Percentiles rank a stretch among this genome's conserved stretches.
These are phyloP conservation scores for Bacidia rubella DNA, from an alignment of 495 filamentous ascomycete genomes.

Conservation along the genomic window DNA sequence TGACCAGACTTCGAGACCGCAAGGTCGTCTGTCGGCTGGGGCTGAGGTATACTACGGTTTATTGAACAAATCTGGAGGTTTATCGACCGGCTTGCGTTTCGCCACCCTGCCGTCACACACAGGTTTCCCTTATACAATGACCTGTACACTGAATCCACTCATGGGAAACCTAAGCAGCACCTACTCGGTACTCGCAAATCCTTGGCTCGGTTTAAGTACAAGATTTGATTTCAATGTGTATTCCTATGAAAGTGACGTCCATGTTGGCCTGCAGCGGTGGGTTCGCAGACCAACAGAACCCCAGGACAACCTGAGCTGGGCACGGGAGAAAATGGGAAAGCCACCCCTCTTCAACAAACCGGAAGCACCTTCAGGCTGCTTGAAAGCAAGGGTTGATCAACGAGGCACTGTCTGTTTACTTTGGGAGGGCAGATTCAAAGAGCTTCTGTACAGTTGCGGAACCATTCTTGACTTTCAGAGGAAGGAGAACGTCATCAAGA, in stretches of 20 bases:
- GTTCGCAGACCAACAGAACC: slow-evolving; percentile 36
- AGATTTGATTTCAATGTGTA: slow-evolving; percentile 96
- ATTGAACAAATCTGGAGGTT: slow-evolving; percentile 78
- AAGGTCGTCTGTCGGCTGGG: slow-evolving; percentile 63
- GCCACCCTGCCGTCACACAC: slow-evolving; percentile 79
- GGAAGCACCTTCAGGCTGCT: slow-evolving; percentile 65
- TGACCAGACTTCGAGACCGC: slow-evolving; percentile 32
- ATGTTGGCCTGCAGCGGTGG: slow-evolving; percentile 86
- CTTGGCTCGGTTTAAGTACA: slow-evolving; percentile 69
- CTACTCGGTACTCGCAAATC: slow-evolving; percentile 77
- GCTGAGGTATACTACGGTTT: slow-evolving; percentile 91
- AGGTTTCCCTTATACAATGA: slow-evolving; percentile 82
- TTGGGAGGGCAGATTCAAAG: slow-evolving; percentile 91
- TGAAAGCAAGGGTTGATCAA: slow-evolving; percentile 81
- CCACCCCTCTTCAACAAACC: not conserved
- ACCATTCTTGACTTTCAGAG: slow-evolving; percentile 62
- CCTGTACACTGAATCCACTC: slow-evolving; percentile 76
- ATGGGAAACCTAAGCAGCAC: slow-evolving; percentile 84
- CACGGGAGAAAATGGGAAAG: slow-evolving; percentile 7
- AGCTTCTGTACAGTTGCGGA: slow-evolving; percentile 81
- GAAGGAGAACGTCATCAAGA: slow-evolving; percentile 53
- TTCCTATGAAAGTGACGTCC: slow-evolving; percentile 90
- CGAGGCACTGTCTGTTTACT: slow-evolving; percentile 69
- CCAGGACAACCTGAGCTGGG: slow-evolving; percentile 27
- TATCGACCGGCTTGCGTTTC: slow-evolving; percentile 71